A percentile compares a stretch with the other conserved stretches of the same genome.
These are phyloP conservation scores for Kingdonia uniflora DNA, from an alignment of 164 flowering plant genomes.

Conservation along the genomic window DNA sequence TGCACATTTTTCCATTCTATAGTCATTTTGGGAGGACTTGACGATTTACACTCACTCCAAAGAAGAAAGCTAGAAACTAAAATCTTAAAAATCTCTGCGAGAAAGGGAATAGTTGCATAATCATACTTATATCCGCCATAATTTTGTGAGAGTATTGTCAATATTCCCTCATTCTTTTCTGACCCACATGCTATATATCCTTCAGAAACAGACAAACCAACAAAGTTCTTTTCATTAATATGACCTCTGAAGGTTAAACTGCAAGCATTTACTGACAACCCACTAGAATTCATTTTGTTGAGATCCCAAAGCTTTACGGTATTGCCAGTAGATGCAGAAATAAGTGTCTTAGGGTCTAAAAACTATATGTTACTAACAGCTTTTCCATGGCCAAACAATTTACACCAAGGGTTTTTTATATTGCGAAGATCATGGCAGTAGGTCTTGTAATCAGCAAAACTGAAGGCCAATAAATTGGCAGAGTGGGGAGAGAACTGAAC, in stretches of 20 bases:
- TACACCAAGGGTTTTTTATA: conserved; percentile 2
- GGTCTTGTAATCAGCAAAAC: conserved; percentile 3
- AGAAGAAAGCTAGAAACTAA: conserved; percentile 68
- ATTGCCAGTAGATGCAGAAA: conserved; percentile 3
- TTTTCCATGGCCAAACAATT: not conserved
- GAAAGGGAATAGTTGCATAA: too few relatives aligned
- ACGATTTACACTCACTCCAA: conserved; percentile 53
- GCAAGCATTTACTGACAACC: not conserved
- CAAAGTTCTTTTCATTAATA: conserved; percentile 49
- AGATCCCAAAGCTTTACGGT: conserved; percentile 2
- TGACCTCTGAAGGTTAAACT: conserved; percentile 2
- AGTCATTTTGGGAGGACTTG: conserved; percentile 71
- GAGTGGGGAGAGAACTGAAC: conserved; percentile 3
- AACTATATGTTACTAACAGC: not conserved
- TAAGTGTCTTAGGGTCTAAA: not conserved
- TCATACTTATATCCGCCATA: too few relatives aligned
- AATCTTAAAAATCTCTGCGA: conserved; percentile 95
- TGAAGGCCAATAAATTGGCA: not conserved
- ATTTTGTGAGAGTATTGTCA: too few relatives aligned
- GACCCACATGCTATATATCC: too few relatives aligned
- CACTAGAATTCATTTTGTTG: not conserved
- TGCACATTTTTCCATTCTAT: conserved; percentile 82
- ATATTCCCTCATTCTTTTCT: too few relatives aligned
- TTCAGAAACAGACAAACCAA: conserved; percentile 67
- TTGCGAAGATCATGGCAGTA: conserved; percentile 5